These are phyloP conservation scores for Leptodontidium sp. DNA, from an alignment of 2,329 filamentous ascomycete species.

Conservation along the genomic window DNA sequence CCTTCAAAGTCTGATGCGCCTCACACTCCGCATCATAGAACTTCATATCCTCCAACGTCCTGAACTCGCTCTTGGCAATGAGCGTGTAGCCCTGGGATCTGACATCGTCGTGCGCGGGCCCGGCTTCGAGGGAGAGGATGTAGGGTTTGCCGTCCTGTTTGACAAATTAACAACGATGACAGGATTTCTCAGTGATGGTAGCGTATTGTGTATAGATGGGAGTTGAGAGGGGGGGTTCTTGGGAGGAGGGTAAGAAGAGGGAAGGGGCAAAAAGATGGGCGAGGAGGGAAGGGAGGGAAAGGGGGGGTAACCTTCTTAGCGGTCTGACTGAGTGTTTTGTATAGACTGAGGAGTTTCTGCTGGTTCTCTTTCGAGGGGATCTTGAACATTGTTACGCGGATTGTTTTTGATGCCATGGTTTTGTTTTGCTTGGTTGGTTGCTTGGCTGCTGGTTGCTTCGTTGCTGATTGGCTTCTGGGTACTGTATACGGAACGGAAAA, in stretches of 20 bases:
- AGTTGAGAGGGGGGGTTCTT: no score
- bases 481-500: no score
- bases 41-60: constrained; percentile 62
- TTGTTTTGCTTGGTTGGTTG: background rate
- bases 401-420: constrained; percentile 46
- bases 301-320: constrained; percentile 50
- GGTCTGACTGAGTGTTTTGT: constrained; percentile 47
- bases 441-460: no score
- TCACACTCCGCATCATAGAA: constrained; percentile 65
- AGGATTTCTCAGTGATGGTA: no score
- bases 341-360: constrained; percentile 52
- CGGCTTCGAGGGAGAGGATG: constrained; percentile 59
- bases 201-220: no score
- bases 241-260: background rate
- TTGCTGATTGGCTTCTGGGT: no score
- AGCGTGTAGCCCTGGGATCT: constrained; percentile 64
- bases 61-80: constrained; percentile 60
- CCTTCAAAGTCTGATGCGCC: constrained; percentile 60
- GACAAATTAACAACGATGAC: background rate
- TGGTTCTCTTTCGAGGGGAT: constrained; percentile 56
- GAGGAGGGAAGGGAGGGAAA: background rate
- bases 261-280: background rate
- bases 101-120: constrained; percentile 56
- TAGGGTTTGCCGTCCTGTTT: constrained; percentile 65
- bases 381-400: constrained; percentile 62